Evolutionary conservation across 345 rosid species (phyloP).

Genomic region (Arabis hirsuta): DNA sequence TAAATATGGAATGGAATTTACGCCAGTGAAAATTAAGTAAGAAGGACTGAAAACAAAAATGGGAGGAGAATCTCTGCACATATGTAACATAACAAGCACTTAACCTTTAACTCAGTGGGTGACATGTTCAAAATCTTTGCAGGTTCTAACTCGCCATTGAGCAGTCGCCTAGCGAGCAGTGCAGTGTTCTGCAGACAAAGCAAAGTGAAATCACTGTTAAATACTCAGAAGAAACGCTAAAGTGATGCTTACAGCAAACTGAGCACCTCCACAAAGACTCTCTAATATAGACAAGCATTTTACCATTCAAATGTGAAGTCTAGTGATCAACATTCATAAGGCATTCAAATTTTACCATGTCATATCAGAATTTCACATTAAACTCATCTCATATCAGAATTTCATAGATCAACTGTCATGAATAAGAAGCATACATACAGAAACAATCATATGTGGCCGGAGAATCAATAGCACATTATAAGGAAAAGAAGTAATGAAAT

Average conservation of each 20-base stretch:
- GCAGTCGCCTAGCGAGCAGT: constrained; percentile 70
- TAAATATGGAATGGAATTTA: not conserved
- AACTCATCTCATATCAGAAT: constrained; percentile 5
- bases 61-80: constrained; percentile 19
- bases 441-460: not conserved
- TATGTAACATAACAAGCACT: not conserved
- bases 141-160: constrained; percentile 84
- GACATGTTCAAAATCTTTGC: constrained; percentile 86
- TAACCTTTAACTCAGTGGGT: constrained; percentile 88
- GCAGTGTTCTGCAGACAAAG: constrained; percentile 54
- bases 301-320: constrained; percentile 6
- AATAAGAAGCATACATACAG: constrained; percentile 17
- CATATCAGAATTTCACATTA: constrained; percentile 14
- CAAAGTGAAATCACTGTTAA: not conserved
- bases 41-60: not conserved
- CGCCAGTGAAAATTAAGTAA: constrained; percentile 5
- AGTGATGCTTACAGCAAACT: not conserved
- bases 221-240: not conserved
- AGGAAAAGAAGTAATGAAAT: constrained; percentile 8
- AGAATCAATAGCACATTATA: constrained; percentile 5
- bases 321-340: constrained; percentile 5
- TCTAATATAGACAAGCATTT: constrained; percentile 4
- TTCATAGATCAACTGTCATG: constrained; percentile 2
- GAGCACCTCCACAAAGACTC: constrained; percentile 6
- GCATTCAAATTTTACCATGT: constrained; percentile 17